Evolutionary conservation across 331 rosid genomes (phyloP).

Genomic region (Quercus tomentella): DNA sequence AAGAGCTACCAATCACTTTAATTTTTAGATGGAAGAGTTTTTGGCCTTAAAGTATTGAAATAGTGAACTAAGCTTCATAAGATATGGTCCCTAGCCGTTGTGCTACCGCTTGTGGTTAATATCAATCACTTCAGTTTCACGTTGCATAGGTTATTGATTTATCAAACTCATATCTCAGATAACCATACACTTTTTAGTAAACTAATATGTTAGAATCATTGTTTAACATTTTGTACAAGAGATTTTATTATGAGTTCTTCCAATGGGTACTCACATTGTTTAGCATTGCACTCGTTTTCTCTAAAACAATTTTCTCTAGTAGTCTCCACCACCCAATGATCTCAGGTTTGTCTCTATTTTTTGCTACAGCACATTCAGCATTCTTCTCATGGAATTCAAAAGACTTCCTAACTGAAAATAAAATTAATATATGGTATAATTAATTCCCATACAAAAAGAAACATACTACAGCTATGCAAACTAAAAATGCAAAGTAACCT

Average conservation of each 20-base stretch:
- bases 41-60: no score
- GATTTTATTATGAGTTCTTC: background rate
- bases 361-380: constrained; percentile 22
- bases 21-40: no score
- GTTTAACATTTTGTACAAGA: background rate
- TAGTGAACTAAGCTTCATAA: no score
- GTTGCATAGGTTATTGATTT: no score
- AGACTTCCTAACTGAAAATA: constrained; percentile 20
- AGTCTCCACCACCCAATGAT: constrained; percentile 16
- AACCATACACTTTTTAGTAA: background rate
- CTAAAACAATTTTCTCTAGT: constrained; percentile 17
- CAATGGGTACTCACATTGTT: constrained; percentile 11
- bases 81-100: no score
- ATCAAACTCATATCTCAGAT: background rate
- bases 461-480: background rate
- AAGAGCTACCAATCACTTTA: background rate
- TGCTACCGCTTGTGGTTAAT: no score
- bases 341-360: constrained; percentile 16
- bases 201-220: background rate
- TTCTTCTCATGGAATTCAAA: constrained; percentile 27
- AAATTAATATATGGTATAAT: background rate
- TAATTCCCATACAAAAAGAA: background rate
- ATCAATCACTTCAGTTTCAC: no score
- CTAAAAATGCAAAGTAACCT: background rate
- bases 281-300: constrained; percentile 13